Base-by-base conservation (phyloP, 2,329 filamentous ascomycete genomes). In the Elsinoe batatas region DNA sequence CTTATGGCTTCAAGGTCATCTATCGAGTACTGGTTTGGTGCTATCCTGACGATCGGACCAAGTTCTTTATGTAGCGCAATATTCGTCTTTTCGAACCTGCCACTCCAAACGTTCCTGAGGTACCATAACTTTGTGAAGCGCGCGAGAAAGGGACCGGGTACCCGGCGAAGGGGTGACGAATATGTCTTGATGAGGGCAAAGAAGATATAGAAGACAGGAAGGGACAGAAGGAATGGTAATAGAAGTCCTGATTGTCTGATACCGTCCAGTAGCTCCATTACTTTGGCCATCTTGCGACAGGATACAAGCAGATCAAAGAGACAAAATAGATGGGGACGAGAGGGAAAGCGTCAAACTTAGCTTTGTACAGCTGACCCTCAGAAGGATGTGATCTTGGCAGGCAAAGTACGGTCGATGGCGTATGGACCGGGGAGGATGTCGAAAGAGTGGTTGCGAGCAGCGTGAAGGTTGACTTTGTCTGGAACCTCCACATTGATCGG, bases 111-210 rank as follows among this genome's bases (percentile, higher is more conserved):
- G 26, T 59, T 60, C 20, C 42, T 36, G 10, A 64, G 51, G 18
- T 60, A 62, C 61, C 61, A 64, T 10, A 61, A 42, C 7, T 56
- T 56, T 5, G 63, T 60, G 50, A 61, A 64, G 11, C 60, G 59
- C 2, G 62, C 60, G 5, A 59, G 13, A 32, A 60, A 57, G 12
- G 63, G 63, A 11, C 63, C 62, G 12, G 59, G 61, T 12, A 64
- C 46, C 30, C 59, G 51, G 37, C 59, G 57, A 11, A 63, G 44
- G 8, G 60, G 58, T 12, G 56, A 60, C 3, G 56, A 46, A 22
- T 55, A 36, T 13, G 38, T 7, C n/a, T 42, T 51, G 44, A 57
- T 54, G 13, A 59, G 17, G 12, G 38, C 13, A 38, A 57, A 56
- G 11, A 51, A 2, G n/a, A 57, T 2, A 10, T 17, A 51, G 33